Percentiles rank a stretch among this genome's conserved stretches.
Evolutionary conservation across 345 rosid genomes (phyloP).

Genomic region (Brassica nigra): DNA sequence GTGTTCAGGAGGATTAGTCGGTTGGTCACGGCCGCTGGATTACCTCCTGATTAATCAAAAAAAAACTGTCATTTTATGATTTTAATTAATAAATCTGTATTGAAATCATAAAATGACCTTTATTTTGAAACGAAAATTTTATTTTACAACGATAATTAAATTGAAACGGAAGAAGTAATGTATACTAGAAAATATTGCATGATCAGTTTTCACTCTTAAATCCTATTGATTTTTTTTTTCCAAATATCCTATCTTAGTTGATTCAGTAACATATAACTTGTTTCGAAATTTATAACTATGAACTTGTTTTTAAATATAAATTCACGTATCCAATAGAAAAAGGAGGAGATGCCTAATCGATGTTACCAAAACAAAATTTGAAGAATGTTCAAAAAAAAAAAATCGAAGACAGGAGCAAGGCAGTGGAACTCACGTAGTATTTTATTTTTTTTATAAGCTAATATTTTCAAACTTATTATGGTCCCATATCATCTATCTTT

Average conservation of each 20-base stretch:
- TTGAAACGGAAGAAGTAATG: too few species aligned
- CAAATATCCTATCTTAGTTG: neutral
- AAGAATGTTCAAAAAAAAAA: too few species aligned
- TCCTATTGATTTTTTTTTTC: too few species aligned
- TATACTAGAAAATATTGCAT: neutral
- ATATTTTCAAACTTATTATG: conserved; percentile 16
- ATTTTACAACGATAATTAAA: too few species aligned
- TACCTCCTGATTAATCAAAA: too few species aligned
- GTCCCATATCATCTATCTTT: conserved; percentile 28
- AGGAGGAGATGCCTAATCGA: neutral
- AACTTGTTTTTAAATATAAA: neutral
- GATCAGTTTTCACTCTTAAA: neutral
- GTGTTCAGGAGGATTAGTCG: too few species aligned
- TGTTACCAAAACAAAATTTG: neutral
- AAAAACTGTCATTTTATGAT: too few species aligned
- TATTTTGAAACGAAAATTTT: too few species aligned
- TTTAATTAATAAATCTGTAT: too few species aligned
- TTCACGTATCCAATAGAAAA: neutral
- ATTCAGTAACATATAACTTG: neutral
- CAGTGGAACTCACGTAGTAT: conserved; percentile 10
- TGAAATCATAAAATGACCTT: too few species aligned
- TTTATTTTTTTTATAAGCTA: neutral
- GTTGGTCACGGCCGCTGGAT: too few species aligned
- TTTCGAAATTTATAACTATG: neutral
- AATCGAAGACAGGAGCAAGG: neutral